Evolutionary conservation across 257 asterid species (phyloP), one percentile per base, ranked within the genome.

Genomic region (Rehmannia glutinosa): DNA sequence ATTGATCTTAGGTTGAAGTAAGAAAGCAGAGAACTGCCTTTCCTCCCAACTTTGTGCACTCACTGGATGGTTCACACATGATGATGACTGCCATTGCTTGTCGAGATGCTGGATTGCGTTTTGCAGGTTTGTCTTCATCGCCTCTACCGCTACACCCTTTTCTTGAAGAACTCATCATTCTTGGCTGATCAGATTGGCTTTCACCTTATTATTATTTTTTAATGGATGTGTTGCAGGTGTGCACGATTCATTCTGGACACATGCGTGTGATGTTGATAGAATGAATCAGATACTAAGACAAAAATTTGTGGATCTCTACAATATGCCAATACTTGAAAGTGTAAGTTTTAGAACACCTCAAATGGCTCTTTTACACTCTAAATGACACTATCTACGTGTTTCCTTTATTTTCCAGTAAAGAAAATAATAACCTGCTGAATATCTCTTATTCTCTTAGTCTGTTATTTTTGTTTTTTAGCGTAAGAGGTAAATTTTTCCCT

Each of bases 41-140:
- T 78, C 98, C 98, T 69, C 98, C 98, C 32, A 90, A 90, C 83
- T 90, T 93, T 64, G 97, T 93, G 72, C 97, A 93, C 81, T 88
- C 97, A 28, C 77, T 93, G 50, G 97, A 93, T 83, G 95, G 97
- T 61, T 80, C 97, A 1, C 97, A 90, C 80, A 90, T 88, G 98
- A 93, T 93, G 98, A 90, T 93, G 98, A 93, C 98, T 25, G 98
- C 96, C n/a, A 68, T 90, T 52, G 97, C 96, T 70, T 88, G 97
- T 74, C 90, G 91, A 72, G 89, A 90, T 78, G 87, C 90, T 63
- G 94, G 98, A 51, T 77, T 88, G 61, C 86, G 77, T 21, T 93
- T 93, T 70, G 98, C 97, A 79, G 98, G 97, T 92, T 49, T 54
- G 67, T 73, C 60, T 35, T 25, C 36, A 64, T 46, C 30, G 17